A percentile compares a stretch with the other conserved stretches of the same genome.
phyloP scores from a whole-genome alignment of 2,329 filamentous ascomycete genomes.

The Venturia nashicola region DNA sequence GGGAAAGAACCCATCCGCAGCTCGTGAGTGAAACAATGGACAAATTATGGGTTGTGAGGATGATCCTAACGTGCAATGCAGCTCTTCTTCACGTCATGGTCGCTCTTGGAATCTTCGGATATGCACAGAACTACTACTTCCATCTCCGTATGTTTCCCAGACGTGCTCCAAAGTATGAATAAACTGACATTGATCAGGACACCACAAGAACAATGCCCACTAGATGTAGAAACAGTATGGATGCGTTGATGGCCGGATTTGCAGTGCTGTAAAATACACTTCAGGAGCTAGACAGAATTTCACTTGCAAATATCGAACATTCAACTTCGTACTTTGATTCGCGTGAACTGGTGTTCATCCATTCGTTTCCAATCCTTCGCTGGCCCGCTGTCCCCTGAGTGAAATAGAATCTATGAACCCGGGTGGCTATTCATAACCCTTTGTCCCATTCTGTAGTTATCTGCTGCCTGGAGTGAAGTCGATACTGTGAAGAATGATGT shows the following conservation, averaged over 20 bases:
- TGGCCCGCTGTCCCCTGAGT: not conserved
- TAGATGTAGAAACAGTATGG: constrained; percentile 35
- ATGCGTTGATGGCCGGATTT: not conserved
- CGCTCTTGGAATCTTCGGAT: constrained; percentile 68
- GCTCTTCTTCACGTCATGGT: constrained; percentile 81
- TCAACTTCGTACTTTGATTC: not conserved
- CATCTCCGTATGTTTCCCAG: constrained; percentile 69
- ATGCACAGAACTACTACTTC: constrained; percentile 99
- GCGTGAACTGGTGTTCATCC: not conserved
- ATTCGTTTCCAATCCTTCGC: not conserved
- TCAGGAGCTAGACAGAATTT: not conserved
- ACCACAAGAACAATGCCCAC: constrained; percentile 99
- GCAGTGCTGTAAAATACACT: constrained; percentile 1
- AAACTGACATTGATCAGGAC: constrained; percentile 46
- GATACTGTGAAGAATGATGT: not conserved
- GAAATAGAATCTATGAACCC: not conserved
- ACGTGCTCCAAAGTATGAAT: not conserved
- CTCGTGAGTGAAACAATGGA: constrained; percentile 58
- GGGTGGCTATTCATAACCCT: not conserved
- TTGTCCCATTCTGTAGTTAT: not conserved
- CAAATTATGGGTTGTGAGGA: not conserved
- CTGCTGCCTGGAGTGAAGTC: not conserved
- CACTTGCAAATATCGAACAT: not conserved
- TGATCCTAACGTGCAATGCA: constrained; percentile 26
- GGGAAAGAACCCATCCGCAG: constrained; percentile 79